These are phyloP conservation scores for Sarocladium kiliense DNA, from an alignment of 2,329 filamentous ascomycete species.

Conservation along the genomic window DNA sequence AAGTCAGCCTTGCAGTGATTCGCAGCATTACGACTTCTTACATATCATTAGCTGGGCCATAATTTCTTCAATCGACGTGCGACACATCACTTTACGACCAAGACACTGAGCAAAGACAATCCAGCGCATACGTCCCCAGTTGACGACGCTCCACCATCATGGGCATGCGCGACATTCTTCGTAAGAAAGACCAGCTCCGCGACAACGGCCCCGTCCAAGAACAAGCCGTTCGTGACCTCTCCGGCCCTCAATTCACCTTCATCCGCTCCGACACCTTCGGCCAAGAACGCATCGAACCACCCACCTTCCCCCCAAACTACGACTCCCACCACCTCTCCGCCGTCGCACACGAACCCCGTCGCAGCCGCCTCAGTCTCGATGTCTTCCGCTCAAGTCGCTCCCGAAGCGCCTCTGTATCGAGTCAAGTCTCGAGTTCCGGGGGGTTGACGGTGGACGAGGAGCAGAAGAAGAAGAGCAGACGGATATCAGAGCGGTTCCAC, in stretches of 20 bases:
- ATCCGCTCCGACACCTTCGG: conserved; percentile 77
- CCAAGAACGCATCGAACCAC: conserved; percentile 73
- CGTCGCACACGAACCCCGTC: conserved; percentile 23
- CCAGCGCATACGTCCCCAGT: too few relatives aligned
- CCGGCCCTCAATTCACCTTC: conserved; percentile 69
- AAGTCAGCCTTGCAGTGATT: background rate
- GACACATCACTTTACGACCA: too few relatives aligned
- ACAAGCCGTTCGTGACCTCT: conserved; percentile 30
- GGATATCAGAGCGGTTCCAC: conserved; percentile 68
- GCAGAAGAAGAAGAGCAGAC: conserved; percentile 24
- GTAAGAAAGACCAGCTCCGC: conserved; percentile 44
- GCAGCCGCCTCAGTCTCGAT: conserved; percentile 38
- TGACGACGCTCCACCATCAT: conserved; percentile 24
- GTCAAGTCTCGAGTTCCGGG: conserved; percentile 22
- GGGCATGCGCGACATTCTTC: conserved; percentile 48
- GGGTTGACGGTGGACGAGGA: conserved; percentile 20
- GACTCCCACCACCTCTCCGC: conserved; percentile 25
- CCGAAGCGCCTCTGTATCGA: conserved; percentile 43
- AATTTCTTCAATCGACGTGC: too few relatives aligned
- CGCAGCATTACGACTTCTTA: background rate
- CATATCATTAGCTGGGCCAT: too few relatives aligned
- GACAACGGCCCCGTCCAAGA: conserved; percentile 25
- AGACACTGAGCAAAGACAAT: too few relatives aligned
- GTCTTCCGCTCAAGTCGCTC: conserved; percentile 40
- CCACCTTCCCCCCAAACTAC: conserved; percentile 28